Percentiles rank a stretch among this genome's conserved stretches.
phyloP scores from a whole-genome alignment of 306 rosid genomes.

The Acacia crassicarpa region DNA sequence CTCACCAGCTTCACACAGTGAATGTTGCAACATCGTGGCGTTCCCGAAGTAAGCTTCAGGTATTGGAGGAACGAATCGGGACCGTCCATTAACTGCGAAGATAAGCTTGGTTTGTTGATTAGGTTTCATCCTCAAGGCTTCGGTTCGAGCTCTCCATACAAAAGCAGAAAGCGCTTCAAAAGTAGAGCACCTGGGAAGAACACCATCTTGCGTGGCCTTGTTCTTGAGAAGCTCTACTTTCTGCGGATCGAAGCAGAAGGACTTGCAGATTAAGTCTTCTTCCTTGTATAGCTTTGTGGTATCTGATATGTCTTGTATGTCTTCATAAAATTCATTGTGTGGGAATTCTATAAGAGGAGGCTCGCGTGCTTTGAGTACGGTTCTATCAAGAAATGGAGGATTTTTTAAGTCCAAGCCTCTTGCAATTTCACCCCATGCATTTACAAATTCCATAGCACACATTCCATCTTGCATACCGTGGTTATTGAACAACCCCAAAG shows the following conservation, averaged over 20 bases:
- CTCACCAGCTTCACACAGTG: slow-evolving; percentile 59
- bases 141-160: slow-evolving; percentile 80
- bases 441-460: slow-evolving; percentile 57
- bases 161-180: slow-evolving; percentile 78
- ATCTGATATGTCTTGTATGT: slow-evolving; percentile 67
- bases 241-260: slow-evolving; percentile 58
- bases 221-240: slow-evolving; percentile 56
- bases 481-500: slow-evolving; percentile 49
- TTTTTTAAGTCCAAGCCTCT: slow-evolving; percentile 59
- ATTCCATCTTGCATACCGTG: slow-evolving; percentile 62
- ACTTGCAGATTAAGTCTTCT: slow-evolving; percentile 46
- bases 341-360: slow-evolving; percentile 61
- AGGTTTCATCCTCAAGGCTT: slow-evolving; percentile 58
- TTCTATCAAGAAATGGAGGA: slow-evolving; percentile 62
- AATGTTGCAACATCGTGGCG: slow-evolving; percentile 63
- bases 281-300: slow-evolving; percentile 42
- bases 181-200: slow-evolving; percentile 50
- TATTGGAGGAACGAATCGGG: slow-evolving; percentile 61
- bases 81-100: slow-evolving; percentile 75
- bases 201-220: slow-evolving; percentile 57
- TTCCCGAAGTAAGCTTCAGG: slow-evolving; percentile 78
- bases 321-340: slow-evolving; percentile 57
- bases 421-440: slow-evolving; percentile 62
- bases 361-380: slow-evolving; percentile 60
- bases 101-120: slow-evolving; percentile 75